Base-by-base conservation (phyloP, 2,329 filamentous ascomycete genomes). In the Teratosphaeria gauchensis region DNA sequence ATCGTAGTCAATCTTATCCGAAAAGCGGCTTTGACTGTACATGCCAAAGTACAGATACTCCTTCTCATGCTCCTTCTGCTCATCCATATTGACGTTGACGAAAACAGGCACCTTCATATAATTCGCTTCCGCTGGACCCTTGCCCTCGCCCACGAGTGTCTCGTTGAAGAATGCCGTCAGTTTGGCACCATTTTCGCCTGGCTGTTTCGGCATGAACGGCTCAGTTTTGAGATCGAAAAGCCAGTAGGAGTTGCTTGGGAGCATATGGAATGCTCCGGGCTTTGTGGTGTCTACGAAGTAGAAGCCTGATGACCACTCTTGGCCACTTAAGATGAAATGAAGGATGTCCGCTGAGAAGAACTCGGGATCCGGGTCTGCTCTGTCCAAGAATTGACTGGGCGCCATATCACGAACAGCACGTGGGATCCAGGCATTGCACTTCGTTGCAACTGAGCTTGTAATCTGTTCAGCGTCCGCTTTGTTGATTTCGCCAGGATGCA, bases 81-180 rank as follows among this genome's bases (percentile, higher is more conserved):
- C 19, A 11, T 46, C 24, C 14, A 21, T 11, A 35, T 30, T 35
- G 4, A n/a, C 19, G 46, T 59, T 65, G 58, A 78, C 64, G 65
- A 79, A 79, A 54, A 79, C 66, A 0, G 77, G 76, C 0, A 74
- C 71, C 30, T 75, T 62, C n/a, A 66, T 59, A 59, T 74, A 75
- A 3, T 72, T 68, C 16, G 62, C 53, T 30, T 56, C 56, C 0
- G 21, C 55, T 1, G 66, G 66, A 1, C 58, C 64, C 1, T 62
- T 58, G 7, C 64, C 67, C 1, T 59, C 61, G 6, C 70, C 63
- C n/a, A 68, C 65, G 0, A 67, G 65, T 3, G 70, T 67, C 7
- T 66, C 61, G 63, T 77, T 77, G 72, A 76, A 77, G 69, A 79
- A 76, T 0, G 76, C 71, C 0, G 73, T 76, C 8, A 79, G 65